Evolutionary conservation across 208 protist species (phyloP), one percentile per base, ranked within the genome.

Genomic region (Herpetomonas muscarum): DNA sequence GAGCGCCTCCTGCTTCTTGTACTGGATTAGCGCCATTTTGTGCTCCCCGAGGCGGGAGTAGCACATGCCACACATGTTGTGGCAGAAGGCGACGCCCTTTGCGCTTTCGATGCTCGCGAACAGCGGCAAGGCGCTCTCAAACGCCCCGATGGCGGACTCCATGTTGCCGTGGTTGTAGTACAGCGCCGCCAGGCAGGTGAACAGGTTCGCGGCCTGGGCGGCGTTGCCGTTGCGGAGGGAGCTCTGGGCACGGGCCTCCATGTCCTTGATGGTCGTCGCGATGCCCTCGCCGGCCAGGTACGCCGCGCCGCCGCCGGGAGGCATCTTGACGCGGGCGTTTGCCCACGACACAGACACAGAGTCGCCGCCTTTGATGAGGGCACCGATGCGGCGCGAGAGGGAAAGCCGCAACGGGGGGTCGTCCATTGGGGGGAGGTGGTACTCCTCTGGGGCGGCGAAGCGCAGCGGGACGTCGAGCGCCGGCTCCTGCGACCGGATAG

Each of bases 151-250:
- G 9, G 90, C 84, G 3, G 69, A 64, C 58, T 90, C 81, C 31
- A 88, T 55, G 69, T 92, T 93, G 41, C 81, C 79, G 67, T 73
- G 79, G 62, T 88, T 92, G 80, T 94, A 96, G 61, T 87, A 69
- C 50, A 96, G 42, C 19, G 68, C 70, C n/a, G 78, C 89, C 2
- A 73, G 66, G 2, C 72, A 61, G 45, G 73, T 84, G 47, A 79
- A 74, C 10, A 89, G 74, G 32, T 61, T 65, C 1, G 79, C 81
- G n/a, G 72, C 75, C 31, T 82, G 71, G 15, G 21, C 41, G n/a
- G 58, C 68, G 34, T 92, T 72, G 10, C 75, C 76, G 4, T 67
- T 60, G 12, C 89, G 77, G 36, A 81, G 41, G 12, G 85, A 74
- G 5, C 81, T 65, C 54, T 81, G 74, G 26, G 76, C 78, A n/a